Evolutionary conservation across 306 rosid genomes (phyloP).

Genomic region (Canavalia ensiformis): DNA sequence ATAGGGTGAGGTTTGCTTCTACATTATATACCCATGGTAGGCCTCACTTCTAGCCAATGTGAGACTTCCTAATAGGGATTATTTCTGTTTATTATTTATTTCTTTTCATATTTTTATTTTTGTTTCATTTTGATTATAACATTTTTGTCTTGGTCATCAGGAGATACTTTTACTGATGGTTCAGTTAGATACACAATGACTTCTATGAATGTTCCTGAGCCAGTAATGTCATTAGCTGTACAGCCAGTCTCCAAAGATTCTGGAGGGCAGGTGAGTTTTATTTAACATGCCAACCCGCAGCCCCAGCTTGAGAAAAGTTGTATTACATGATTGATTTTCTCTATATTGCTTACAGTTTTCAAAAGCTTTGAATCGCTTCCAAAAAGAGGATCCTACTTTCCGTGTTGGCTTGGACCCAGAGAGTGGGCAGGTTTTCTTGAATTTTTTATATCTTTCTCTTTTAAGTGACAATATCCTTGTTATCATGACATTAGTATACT

Average conservation of each 20-base stretch:
- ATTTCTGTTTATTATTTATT: slow-evolving; percentile 36
- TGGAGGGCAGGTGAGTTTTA: slow-evolving; percentile 92
- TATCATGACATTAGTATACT: slow-evolving; percentile 32
- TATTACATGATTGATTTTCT: slow-evolving; percentile 35
- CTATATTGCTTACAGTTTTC: slow-evolving; percentile 71
- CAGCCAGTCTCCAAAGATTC: slow-evolving; percentile 98
- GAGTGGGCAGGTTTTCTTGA: slow-evolving; percentile 86
- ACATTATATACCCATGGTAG: too few relatives aligned
- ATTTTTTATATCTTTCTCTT: not conserved
- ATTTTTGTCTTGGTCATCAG: slow-evolving; percentile 59
- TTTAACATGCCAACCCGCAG: slow-evolving; percentile 19
- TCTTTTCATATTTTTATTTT: slow-evolving; percentile 15
- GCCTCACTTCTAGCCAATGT: too few relatives aligned
- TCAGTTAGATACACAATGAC: slow-evolving; percentile 95
- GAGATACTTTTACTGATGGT: slow-evolving; percentile 98
- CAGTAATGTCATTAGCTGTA: slow-evolving; percentile 98
- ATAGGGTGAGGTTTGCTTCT: too few relatives aligned
- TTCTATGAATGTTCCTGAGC: slow-evolving; percentile 99
- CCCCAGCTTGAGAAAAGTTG: not conserved
- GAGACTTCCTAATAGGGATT: not conserved
- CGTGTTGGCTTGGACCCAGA: slow-evolving; percentile 98
- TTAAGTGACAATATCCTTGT: slow-evolving; percentile 34
- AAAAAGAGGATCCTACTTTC: slow-evolving; percentile 97
- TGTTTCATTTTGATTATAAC: slow-evolving; percentile 23
- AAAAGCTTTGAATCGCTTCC: slow-evolving; percentile 97